phyloP scores from a whole-genome alignment of 805 yeast species.

The Kluyveromyces lactis region DNA sequence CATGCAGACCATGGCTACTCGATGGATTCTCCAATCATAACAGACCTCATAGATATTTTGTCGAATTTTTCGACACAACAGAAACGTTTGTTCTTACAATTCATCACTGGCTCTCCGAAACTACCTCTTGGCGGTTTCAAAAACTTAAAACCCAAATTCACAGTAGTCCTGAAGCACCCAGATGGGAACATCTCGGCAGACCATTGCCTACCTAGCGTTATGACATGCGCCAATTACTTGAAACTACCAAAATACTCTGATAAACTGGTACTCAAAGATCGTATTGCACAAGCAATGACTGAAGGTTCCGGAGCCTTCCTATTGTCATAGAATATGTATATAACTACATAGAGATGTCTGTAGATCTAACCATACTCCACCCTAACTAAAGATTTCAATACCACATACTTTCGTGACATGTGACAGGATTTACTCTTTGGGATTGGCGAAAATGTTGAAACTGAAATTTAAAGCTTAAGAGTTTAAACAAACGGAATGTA shows the following conservation, averaged over 20 bases:
- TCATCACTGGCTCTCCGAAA: conserved; percentile 88
- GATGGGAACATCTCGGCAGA: conserved; percentile 65
- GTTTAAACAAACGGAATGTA: too few species aligned
- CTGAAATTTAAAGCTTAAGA: too few species aligned
- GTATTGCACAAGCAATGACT: conserved; percentile 60
- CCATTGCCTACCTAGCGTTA: conserved; percentile 87
- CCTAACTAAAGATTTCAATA: too few species aligned
- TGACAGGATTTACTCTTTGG: too few species aligned
- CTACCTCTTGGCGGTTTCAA: conserved; percentile 92
- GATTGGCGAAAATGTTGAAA: too few species aligned
- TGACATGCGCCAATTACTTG: conserved; percentile 95
- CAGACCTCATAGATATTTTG: conserved; percentile 54
- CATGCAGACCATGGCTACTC: conserved; percentile 89
- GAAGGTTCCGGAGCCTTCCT: conserved; percentile 89
- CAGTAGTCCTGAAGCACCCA: conserved; percentile 78
- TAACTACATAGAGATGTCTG: too few species aligned
- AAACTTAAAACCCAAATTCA: conserved; percentile 68
- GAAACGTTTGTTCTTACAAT: conserved; percentile 70
- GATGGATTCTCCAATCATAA: conserved; percentile 56
- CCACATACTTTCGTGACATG: too few species aligned
- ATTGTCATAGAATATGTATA: conserved; percentile 41
- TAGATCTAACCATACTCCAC: too few species aligned
- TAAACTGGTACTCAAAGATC: conserved; percentile 46
- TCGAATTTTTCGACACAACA: conserved; percentile 43
- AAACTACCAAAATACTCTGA: conserved; percentile 78